phyloP scores from a whole-genome alignment of 228 moss, liverwort and hornwort genomes.

The Sphagnum magellanicum region DNA sequence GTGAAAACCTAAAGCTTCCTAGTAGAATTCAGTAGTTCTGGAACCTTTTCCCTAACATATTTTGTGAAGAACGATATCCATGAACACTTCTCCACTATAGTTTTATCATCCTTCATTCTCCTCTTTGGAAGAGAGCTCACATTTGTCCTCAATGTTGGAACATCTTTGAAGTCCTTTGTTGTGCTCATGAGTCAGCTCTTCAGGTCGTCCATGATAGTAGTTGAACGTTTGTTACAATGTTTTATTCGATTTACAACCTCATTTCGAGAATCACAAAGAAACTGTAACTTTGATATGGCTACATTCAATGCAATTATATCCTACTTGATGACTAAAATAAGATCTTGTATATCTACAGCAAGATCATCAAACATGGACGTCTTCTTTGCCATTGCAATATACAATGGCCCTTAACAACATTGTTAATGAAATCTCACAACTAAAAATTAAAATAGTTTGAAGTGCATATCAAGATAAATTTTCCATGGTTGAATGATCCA shows the following conservation, averaged over 20 bases:
- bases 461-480: too few species aligned
- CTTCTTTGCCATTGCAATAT: constrained; percentile 78
- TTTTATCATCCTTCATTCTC: constrained; percentile 7
- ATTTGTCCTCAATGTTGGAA: constrained; percentile 53
- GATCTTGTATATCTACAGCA: constrained; percentile 93
- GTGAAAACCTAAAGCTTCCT: constrained; percentile 48
- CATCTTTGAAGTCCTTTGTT: constrained; percentile 4
- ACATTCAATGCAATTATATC: constrained; percentile 94
- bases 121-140: constrained; percentile 21
- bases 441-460: not conserved
- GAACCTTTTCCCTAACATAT: constrained; percentile 15
- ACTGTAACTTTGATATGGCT: constrained; percentile 82
- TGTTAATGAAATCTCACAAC: too few species aligned
- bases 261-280: constrained; percentile 75
- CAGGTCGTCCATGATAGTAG: not conserved
- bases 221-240: constrained; percentile 14
- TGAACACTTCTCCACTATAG: constrained; percentile 42
- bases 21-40: constrained; percentile 20
- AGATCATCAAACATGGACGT: constrained; percentile 99
- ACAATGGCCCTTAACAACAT: not conserved
- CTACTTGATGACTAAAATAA: constrained; percentile 90
- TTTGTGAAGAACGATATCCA: constrained; percentile 43
- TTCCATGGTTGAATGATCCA: too few species aligned
- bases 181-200: constrained; percentile 78
- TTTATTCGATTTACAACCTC: constrained; percentile 66